Percentiles rank a stretch among this genome's conserved stretches.
These are phyloP conservation scores for Schizosaccharomyces pombe DNA, from an alignment of 805 yeast genomes.

Conservation along the genomic window ASM294v3 CU329670.1:5304001-5304500, in stretches of 20 bases:
- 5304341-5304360: background rate
- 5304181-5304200: slow-evolving; percentile 67
- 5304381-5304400: background rate
- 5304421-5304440: no score
- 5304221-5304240: slow-evolving; percentile 38
- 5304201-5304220: slow-evolving; percentile 47
- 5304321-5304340: slow-evolving; percentile 5
- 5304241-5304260: slow-evolving; percentile 29
- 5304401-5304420: background rate
- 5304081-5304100: slow-evolving; percentile 46
- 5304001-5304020: slow-evolving; percentile 28
- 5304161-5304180: slow-evolving; percentile 42
- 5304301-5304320: slow-evolving; percentile 1
- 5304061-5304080: slow-evolving; percentile 61
- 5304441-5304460: no score
- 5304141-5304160: slow-evolving; percentile 27
- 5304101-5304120: slow-evolving; percentile 32
- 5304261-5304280: slow-evolving; percentile 21
- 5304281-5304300: slow-evolving; percentile 8
- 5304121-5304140: slow-evolving; percentile 11
- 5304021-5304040: slow-evolving; percentile 19
- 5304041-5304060: slow-evolving; percentile 16
- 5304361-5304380: background rate
- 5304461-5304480: no score
- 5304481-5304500: no score